These are phyloP conservation scores for Turnera subulata DNA, from an alignment of 345 rosid species.

Conservation along the genomic window DNA sequence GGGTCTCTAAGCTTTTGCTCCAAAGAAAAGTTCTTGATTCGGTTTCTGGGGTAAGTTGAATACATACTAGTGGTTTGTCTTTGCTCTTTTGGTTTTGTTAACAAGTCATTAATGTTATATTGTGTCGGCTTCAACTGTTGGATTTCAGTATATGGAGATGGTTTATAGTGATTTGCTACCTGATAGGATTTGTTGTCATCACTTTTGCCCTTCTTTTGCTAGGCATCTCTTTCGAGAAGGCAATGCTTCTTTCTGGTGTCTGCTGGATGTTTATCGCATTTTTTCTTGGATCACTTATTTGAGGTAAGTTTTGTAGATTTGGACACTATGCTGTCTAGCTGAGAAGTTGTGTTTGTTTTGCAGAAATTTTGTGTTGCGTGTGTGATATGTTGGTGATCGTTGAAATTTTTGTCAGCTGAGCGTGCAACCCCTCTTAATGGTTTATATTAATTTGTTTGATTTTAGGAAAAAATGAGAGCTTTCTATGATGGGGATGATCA, in stretches of 20 bases:
- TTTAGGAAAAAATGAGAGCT: background rate
- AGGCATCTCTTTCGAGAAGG: constrained; percentile 53
- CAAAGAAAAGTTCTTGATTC: constrained; percentile 46
- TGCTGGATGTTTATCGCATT: constrained; percentile 66
- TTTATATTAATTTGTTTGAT: too few relatives aligned
- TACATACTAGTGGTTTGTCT: background rate
- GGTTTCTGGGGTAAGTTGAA: constrained; percentile 45
- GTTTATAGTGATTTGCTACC: background rate
- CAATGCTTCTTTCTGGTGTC: constrained; percentile 48
- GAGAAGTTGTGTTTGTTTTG: background rate
- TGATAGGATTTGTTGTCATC: background rate
- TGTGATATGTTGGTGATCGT: too few relatives aligned
- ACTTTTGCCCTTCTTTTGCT: constrained; percentile 2
- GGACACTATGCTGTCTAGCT: background rate
- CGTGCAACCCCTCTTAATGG: too few relatives aligned
- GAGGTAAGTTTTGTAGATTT: constrained; percentile 40
- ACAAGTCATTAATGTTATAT: background rate
- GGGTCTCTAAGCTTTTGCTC: constrained; percentile 41
- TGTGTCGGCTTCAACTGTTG: background rate
- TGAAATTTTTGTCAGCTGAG: too few relatives aligned
- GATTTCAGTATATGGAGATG: background rate
- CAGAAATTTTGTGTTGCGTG: background rate
- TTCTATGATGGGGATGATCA: too few relatives aligned
- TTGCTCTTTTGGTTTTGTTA: background rate
- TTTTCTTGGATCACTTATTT: constrained; percentile 65